Base-by-base conservation (phyloP, 108 stramenopile species). In the Nannochloropsis salina region DNA sequence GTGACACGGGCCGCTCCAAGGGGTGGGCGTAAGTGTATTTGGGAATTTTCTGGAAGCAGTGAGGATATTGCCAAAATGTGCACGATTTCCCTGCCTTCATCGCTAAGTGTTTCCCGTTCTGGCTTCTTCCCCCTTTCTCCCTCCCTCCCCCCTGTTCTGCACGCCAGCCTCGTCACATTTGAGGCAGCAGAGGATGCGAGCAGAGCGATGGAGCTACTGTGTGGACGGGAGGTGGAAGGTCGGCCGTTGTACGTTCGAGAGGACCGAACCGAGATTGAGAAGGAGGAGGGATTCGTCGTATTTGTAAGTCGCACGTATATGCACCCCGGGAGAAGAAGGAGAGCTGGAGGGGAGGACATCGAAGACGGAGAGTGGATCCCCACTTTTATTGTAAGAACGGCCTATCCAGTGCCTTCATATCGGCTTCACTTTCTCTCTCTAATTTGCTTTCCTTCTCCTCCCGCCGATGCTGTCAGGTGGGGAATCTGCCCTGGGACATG, bases 1-100 rank as follows among this genome's bases (percentile, higher is more conserved):
- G 86, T 11, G 90, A 90, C 89, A 90, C 90, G 41, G 89, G 89
- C 15, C 87, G 90, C 81, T 90, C 90, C 80, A 89, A 89, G 86
- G 90, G 90, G 15, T 90, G 90, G 90, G 90, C 89, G 90, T 90
- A 81, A 88, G 90, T 85, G 22, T 82, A 1, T 1, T 22, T 11
- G 8, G 21, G 15, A 6, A 80, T 12, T 31, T 41, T 20, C 41
- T 81, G 41, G 6, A 31, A 81, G 41, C 11, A 41, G 40, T 11
- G 9, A 41, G 40, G 41, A 81, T 41, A 61, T 18, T 61, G 10
- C 51, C 22, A 41, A 6, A 31, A n/a, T 0, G 41, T 3, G 41
- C 41, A 2, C 40, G 20, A 9, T 81, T 9, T 31, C 81, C 81
- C 5, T 41, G 81, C 9, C 41, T 40, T n/a, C 9, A 31, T 81